A percentile compares a stretch with the other conserved stretches of the same genome.
Conservation (phyloP, 1,139 yeast species). For the Suhomyces taliae region DNA sequence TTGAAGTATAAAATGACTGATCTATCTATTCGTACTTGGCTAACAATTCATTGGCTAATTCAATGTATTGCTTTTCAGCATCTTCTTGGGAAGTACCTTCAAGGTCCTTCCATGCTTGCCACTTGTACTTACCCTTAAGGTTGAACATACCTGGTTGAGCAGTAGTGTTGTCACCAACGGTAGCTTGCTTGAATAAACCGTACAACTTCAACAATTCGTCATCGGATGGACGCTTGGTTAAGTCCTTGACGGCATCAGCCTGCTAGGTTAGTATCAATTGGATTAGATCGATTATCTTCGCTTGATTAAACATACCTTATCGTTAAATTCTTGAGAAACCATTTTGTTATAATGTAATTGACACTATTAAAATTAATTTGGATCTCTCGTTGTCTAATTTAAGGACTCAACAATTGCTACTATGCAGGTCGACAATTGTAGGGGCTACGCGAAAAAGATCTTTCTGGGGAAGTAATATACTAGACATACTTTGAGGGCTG, state of each 20-base stretch:
- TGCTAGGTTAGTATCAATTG: slow-evolving; percentile 18
- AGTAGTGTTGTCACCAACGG: slow-evolving; percentile 90
- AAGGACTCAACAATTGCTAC: slow-evolving; percentile 5
- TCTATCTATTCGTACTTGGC: slow-evolving; percentile 38
- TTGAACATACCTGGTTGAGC: slow-evolving; percentile 85
- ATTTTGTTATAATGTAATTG: slow-evolving; percentile 5
- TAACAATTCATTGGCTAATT: slow-evolving; percentile 65
- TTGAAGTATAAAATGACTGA: no score
- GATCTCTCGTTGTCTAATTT: background rate
- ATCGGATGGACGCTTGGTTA: slow-evolving; percentile 77
- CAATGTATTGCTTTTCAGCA: slow-evolving; percentile 86
- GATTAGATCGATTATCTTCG: background rate
- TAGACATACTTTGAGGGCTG: no score
- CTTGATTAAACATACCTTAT: slow-evolving; percentile 14
- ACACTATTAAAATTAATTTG: background rate
- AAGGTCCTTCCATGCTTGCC: slow-evolving; percentile 93
- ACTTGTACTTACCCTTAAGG: slow-evolving; percentile 93
- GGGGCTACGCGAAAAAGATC: no score
- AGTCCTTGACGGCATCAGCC: slow-evolving; percentile 79
- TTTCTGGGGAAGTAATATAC: no score
- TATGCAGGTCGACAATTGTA: slow-evolving; percentile 1
- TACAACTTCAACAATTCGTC: slow-evolving; percentile 83
- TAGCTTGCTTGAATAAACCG: slow-evolving; percentile 95
- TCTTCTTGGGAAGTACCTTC: slow-evolving; percentile 87
- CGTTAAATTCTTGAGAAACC: slow-evolving; percentile 20